Evolutionary conservation across 768 basidiomycete species (phyloP), one percentile per base, ranked within the genome.

Genomic region (Tulasnella sp.): DNA sequence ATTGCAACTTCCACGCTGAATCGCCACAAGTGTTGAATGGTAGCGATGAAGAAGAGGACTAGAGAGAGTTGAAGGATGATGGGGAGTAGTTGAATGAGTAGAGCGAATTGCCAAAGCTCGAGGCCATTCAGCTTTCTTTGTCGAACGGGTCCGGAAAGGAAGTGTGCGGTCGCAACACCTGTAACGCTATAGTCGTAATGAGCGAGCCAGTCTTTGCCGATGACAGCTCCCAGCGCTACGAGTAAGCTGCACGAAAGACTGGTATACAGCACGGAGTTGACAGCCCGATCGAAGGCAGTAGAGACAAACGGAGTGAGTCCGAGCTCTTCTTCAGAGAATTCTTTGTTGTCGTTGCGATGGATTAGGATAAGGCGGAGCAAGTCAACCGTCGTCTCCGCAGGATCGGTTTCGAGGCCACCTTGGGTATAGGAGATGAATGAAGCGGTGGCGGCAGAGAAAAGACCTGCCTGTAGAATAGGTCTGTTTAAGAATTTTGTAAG

Each of bases 131-230:
- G 19, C 19, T 43, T 43, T 3, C 20, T 24, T 9, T 43, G 41
- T 10, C 41, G 41, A 7, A 16, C 12, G 5, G 25, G 41, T 13
- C 41, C 41, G 13, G 10, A 22, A 9, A 13, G 20, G 16, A 19
- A 24, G 25, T 16, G 41, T 43, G 13, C 31, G 41, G 15, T 29
- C 41, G 16, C 20, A n/a, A 27, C 41, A 29, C 5, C 16, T 29
- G 16, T 27, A 43, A n/a, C 41, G 25, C 19, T 43, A 29, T n/a
- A n/a, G n/a, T n/a, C n/a, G n/a, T n/a, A n/a, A n/a, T n/a, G n/a
- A n/a, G n/a, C n/a, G n/a, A 46, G 22, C 45, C 45, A 46, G 15
- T 46, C 27, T 16, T 46, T 46, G 2, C 45, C 45, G 7, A 46
- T 15, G 19, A 46, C 34, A 9, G 27, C 25, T 4, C 45, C 45